These are phyloP conservation scores for Tubosaeta brunneosetosa DNA, from an alignment of 768 basidiomycete genomes.

Conservation along the genomic window DNA sequence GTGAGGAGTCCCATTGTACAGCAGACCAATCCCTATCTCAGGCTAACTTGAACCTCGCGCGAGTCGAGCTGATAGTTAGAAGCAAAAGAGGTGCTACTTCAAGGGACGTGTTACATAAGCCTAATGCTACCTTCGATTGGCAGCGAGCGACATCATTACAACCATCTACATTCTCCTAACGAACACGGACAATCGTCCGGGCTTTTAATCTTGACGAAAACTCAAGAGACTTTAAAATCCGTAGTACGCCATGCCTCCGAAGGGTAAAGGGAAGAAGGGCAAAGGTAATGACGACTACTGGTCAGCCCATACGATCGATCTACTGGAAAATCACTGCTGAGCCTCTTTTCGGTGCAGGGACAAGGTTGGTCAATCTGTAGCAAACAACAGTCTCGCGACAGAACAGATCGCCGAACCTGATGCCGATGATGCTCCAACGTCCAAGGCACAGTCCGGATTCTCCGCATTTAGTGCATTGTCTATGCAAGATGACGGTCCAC, in stretches of 20 bases:
- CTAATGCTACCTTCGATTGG: not conserved
- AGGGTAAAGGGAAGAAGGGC: slow-evolving; percentile 82
- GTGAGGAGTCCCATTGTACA: slow-evolving; percentile 84
- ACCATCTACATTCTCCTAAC: not conserved
- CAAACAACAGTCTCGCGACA: slow-evolving; percentile 35
- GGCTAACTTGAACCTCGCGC: too few relatives aligned
- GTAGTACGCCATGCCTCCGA: slow-evolving; percentile 40
- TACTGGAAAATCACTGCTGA: slow-evolving; percentile 15
- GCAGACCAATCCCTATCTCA: not conserved
- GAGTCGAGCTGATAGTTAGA: not conserved
- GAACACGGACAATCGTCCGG: not conserved
- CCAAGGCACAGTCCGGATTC: slow-evolving; percentile 36
- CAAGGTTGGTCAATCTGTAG: slow-evolving; percentile 55
- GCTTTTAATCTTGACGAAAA: not conserved
- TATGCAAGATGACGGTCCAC: slow-evolving; percentile 39
- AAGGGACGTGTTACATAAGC: too few relatives aligned
- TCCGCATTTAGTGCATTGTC: slow-evolving; percentile 48
- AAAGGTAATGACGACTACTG: slow-evolving; percentile 76
- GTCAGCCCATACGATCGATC: slow-evolving; percentile 37
- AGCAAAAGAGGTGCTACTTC: too few relatives aligned
- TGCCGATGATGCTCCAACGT: slow-evolving; percentile 35
- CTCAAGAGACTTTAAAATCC: not conserved
- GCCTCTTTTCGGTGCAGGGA: slow-evolving; percentile 43
- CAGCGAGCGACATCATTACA: not conserved
- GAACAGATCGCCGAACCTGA: slow-evolving; percentile 35